Evolutionary conservation across 306 rosid species (phyloP).

Genomic region (Sindora glabra): DNA sequence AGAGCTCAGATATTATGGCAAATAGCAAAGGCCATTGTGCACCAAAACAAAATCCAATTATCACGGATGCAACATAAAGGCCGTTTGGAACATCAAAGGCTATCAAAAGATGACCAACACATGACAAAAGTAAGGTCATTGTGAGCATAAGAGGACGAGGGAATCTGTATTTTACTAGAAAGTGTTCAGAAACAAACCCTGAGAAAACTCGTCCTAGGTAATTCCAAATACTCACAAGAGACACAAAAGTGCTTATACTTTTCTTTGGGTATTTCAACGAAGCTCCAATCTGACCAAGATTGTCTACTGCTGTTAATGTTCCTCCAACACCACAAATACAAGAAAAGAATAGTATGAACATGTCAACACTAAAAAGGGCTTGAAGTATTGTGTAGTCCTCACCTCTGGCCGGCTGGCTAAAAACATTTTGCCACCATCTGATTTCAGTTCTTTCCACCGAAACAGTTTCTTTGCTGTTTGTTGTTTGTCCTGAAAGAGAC

Average conservation of each 20-base stretch:
- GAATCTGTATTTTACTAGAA: conserved; percentile 27
- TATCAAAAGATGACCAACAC: conserved; percentile 44
- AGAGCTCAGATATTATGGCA: conserved; percentile 31
- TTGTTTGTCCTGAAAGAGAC: neutral
- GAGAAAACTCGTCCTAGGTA: conserved; percentile 44
- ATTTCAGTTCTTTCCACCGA: neutral
- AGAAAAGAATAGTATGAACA: conserved; percentile 37
- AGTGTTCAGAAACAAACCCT: conserved; percentile 38
- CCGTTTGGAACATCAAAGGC: conserved; percentile 38
- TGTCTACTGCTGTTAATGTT: conserved; percentile 47
- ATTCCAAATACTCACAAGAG: conserved; percentile 52
- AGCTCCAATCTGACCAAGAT: conserved; percentile 38
- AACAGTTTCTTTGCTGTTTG: neutral
- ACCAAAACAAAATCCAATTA: conserved; percentile 30
- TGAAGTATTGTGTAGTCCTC: conserved; percentile 53
- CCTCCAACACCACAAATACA: conserved; percentile 51
- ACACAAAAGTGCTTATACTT: conserved; percentile 39
- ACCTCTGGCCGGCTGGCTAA: conserved; percentile 39
- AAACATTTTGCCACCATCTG: conserved; percentile 40
- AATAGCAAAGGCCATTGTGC: conserved; percentile 27
- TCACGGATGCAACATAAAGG: conserved; percentile 31
- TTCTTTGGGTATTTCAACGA: conserved; percentile 26
- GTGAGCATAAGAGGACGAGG: conserved; percentile 49
- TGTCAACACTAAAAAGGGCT: conserved; percentile 46
- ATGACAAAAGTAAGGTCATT: conserved; percentile 32